These are phyloP conservation scores for Podospora tetraspora DNA, from an alignment of 495 filamentous ascomycete genomes.

Conservation along the genomic window DNA sequence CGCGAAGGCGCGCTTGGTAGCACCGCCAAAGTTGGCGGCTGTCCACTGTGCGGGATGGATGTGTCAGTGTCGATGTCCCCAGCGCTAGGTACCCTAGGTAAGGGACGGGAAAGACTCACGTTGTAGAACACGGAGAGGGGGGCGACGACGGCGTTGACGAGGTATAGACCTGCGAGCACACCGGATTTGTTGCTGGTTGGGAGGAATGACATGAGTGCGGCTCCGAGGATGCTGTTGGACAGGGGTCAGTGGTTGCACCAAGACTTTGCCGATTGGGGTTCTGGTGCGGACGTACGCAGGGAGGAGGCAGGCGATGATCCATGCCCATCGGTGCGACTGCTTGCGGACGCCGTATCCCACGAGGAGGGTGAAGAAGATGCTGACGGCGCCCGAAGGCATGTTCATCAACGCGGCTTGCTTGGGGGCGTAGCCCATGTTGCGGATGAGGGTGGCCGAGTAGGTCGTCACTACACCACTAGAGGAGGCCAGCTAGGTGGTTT, in stretches of 20 bases:
- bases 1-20: constrained; percentile 38
- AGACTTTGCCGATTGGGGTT: no score
- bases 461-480: constrained; percentile 58
- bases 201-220: constrained; percentile 56
- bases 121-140: constrained; percentile 43
- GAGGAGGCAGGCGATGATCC: constrained; percentile 11
- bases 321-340: constrained; percentile 34
- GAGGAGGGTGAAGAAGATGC: constrained; percentile 49
- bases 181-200: constrained; percentile 40
- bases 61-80: no score
- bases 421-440: constrained; percentile 50
- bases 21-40: constrained; percentile 32
- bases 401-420: constrained; percentile 53
- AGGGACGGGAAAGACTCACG: constrained; percentile 12
- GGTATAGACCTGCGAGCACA: constrained; percentile 58
- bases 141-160: constrained; percentile 56
- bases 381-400: constrained; percentile 53
- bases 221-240: constrained; percentile 44
- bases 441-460: constrained; percentile 57
- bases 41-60: constrained; percentile 23
- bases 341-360: constrained; percentile 41
- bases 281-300: no score
- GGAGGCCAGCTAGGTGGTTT: constrained; percentile 39
- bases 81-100: no score
- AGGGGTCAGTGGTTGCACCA: no score